These are phyloP conservation scores for Boletus subcaerulescens DNA, from an alignment of 768 basidiomycete genomes.

Conservation along the genomic window DNA sequence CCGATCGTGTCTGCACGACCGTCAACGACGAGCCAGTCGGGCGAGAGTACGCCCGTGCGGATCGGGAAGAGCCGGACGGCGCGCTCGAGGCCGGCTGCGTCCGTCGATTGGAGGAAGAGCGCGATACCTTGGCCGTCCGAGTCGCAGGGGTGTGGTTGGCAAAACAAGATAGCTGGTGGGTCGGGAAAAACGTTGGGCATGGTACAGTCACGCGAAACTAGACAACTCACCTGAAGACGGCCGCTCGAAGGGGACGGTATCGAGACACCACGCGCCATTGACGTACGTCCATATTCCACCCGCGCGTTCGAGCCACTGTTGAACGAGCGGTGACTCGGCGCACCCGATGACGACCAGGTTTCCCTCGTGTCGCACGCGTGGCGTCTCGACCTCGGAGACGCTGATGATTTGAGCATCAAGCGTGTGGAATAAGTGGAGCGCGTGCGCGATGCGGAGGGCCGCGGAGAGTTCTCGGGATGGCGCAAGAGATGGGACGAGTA, in stretches of 20 bases:
- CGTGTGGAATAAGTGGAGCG: slow-evolving; percentile 63
- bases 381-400: slow-evolving; percentile 33
- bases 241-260: slow-evolving; percentile 13
- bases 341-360: slow-evolving; percentile 62
- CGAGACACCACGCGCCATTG: slow-evolving; percentile 17
- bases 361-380: slow-evolving; percentile 22
- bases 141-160: slow-evolving; percentile 41
- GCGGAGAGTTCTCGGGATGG: slow-evolving; percentile 43
- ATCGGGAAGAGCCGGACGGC: slow-evolving; percentile 75
- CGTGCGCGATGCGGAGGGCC: slow-evolving; percentile 66
- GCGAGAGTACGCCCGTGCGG: slow-evolving; percentile 72
- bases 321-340: slow-evolving; percentile 34
- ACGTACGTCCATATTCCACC: slow-evolving; percentile 19
- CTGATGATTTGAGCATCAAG: slow-evolving; percentile 62
- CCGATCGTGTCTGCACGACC: slow-evolving; percentile 52
- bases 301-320: slow-evolving; percentile 28
- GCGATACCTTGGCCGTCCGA: slow-evolving; percentile 25
- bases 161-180: slow-evolving; percentile 48
- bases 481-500: slow-evolving; percentile 49
- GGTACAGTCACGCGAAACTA: background rate
- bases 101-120: slow-evolving; percentile 62
- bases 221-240: slow-evolving; percentile 19
- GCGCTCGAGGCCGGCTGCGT: slow-evolving; percentile 59
- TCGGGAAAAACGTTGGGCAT: background rate
- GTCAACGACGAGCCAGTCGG: slow-evolving; percentile 75